Base-by-base conservation (phyloP, 495 filamentous ascomycete genomes). In the Trichoderma erinaceum region DNA sequence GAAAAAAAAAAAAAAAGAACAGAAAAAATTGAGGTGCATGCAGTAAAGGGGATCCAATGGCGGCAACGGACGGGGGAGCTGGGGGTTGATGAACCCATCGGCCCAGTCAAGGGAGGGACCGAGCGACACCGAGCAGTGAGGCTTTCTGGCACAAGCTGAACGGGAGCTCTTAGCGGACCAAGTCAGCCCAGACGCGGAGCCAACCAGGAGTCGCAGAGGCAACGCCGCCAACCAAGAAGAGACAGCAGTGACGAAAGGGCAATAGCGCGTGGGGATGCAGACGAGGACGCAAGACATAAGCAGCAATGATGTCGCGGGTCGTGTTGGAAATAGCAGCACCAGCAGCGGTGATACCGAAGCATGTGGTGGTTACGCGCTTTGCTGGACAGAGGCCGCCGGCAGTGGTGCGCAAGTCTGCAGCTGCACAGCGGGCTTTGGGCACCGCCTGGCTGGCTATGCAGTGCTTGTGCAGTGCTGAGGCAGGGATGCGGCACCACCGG, bases 11-110 rank as follows among this genome's bases (percentile, higher is more conserved):
- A 73, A 73, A 78, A 83, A 82, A 80, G 86, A 84, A 88, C 84
- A 81, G 80, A 87, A 86, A 87, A 81, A 82, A 84, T 77, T 78
- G 82, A 64, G 84, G 0, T 16, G 44, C 44, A n/a, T 56, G 50
- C 56, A 25, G 12, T 15, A 3, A 23, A 52, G 10, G 35, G 15
- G 23, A 18, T 32, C 56, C 56, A 61, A 32, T 61, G 56, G 25
- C 27, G 16, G 10, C 16, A 15, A 35, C 27, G 56, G 8, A 18
- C 10, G 23, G n/a, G 50, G 50, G 21, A 56, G 5, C 4, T 11
- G n/a, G 6, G 50, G 50, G 50, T 56, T 56, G 50, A 56, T 56
- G 50, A 56, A 56, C n/a, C n/a, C 50, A 56, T 25, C n/a, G 50
- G 56, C 56, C 56, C 7, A 61, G 56, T 32, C 56, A 61, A 61